Percentiles rank a stretch among this genome's conserved stretches.
Evolutionary conservation across 2,329 filamentous ascomycete genomes (phyloP).

Genomic region (Nothophoma quercina): DNA sequence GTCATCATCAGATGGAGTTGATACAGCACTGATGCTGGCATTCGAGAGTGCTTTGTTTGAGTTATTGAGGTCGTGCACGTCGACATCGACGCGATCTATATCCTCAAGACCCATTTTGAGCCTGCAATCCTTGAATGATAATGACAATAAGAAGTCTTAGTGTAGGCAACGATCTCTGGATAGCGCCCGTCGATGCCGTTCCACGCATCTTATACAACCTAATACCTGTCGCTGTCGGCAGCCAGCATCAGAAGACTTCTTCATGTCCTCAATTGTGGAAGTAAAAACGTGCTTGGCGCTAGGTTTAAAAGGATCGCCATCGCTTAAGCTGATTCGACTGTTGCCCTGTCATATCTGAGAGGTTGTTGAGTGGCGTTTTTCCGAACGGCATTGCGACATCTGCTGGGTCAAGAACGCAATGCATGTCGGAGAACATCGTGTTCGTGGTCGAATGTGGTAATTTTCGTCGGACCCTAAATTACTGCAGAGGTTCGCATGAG

Average conservation of each 20-base stretch:
- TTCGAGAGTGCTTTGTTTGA: neutral
- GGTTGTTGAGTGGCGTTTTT: neutral
- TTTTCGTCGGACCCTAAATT: no score
- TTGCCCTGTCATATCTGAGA: neutral
- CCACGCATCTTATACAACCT: no score
- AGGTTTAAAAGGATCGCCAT: neutral
- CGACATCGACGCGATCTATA: neutral
- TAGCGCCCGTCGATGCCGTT: no score
- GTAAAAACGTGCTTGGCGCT: neutral
- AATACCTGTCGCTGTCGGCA: neutral
- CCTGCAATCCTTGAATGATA: neutral
- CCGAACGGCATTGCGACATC: conserved; percentile 1
- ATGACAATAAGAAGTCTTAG: no score
- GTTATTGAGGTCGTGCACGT: neutral
- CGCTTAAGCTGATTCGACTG: neutral
- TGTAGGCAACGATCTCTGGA: no score
- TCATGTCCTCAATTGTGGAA: neutral
- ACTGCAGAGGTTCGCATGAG: no score
- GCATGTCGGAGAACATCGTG: neutral
- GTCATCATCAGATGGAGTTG: neutral
- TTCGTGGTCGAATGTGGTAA: no score
- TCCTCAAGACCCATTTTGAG: neutral
- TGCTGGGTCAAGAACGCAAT: neutral
- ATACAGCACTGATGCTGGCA: no score
- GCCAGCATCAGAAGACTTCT: neutral